Evolutionary conservation across 176 grass and related monocot genomes (phyloP), one percentile per base, ranked within the genome.

Genomic region (Carex cristatella): DNA sequence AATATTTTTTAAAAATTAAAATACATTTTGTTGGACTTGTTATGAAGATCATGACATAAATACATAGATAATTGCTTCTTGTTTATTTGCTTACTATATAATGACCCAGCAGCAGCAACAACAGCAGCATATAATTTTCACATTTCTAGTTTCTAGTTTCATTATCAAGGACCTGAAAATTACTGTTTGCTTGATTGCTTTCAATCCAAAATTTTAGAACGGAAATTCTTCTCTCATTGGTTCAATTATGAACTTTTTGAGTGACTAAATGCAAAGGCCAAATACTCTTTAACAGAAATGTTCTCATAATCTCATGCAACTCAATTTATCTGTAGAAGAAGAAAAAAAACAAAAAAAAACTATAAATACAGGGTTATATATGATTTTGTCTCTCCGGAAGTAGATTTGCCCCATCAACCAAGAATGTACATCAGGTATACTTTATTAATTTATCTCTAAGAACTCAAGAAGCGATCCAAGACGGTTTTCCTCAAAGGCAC

Each of bases 401-500:
- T 11, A 60, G 30, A 28, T 67, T 60, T 62, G 86, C 83, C 88
- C 80, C 85, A 40, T 56, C 53, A 84, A 54, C 28, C 27, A 79
- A 79, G 74, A 79, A 79, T 79, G 53, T 79, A 79, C 74, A 79
- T 57, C 74, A 78, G 51, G 51, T 79, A 79, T 79, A 44, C 13
- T 33, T 28, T 57, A 16, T 35, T 58, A 8, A 35, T 77, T 79
- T 57, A 35, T 58, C 27, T 68, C 40, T 69, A 80, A 44, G 76
- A 83, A 87, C 57, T 79, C 40, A 98, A 71, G 78, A 95, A 88
- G 82, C 96, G 94, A 49, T 94, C 90, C 60, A 98, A 90, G 60
- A 98, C 93, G 10, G 91, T 95, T 87, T 88, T 94, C 74, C 80
- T 93, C 0, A 87, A 74, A 37, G 91, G 83, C 23, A 67, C 75